phyloP scores from a whole-genome alignment of 139 green algal genomes.

The Marvania coccoides region DNA sequence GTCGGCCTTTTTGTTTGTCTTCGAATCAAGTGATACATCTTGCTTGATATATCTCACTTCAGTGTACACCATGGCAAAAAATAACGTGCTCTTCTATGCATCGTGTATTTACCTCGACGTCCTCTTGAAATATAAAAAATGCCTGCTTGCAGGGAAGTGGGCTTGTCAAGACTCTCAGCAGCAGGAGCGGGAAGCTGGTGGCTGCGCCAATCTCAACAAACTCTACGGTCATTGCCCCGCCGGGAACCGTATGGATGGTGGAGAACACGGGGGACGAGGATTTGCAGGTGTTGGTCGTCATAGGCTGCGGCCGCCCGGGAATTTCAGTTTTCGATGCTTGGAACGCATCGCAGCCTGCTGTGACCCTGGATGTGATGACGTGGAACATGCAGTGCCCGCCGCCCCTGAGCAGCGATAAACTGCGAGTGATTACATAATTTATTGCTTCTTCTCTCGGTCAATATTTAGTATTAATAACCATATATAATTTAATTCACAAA shows the following conservation, averaged over 20 bases:
- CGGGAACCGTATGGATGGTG: neutral
- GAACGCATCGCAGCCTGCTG: neutral
- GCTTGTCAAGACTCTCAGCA: neutral
- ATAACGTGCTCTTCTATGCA: no score
- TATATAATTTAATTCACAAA: no score
- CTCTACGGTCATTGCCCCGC: neutral
- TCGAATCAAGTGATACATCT: no score
- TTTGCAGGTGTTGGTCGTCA: neutral
- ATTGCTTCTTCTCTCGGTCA: no score
- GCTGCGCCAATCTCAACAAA: neutral
- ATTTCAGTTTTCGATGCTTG: neutral
- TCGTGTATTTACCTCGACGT: neutral
- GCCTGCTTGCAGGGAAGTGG: neutral
- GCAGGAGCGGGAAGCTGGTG: neutral
- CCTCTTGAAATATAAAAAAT: neutral
- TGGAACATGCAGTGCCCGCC: neutral
- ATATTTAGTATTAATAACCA: no score
- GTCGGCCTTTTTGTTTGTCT: neutral
- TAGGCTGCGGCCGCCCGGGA: neutral
- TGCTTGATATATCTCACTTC: no score
- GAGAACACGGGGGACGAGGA: neutral
- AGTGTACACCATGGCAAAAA: no score
- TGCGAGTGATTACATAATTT: neutral
- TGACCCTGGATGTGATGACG: neutral
- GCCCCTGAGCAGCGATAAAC: neutral